Base-by-base conservation (phyloP, 2,329 filamentous ascomycete genomes). In the Sporothrix curviconia region DNA sequence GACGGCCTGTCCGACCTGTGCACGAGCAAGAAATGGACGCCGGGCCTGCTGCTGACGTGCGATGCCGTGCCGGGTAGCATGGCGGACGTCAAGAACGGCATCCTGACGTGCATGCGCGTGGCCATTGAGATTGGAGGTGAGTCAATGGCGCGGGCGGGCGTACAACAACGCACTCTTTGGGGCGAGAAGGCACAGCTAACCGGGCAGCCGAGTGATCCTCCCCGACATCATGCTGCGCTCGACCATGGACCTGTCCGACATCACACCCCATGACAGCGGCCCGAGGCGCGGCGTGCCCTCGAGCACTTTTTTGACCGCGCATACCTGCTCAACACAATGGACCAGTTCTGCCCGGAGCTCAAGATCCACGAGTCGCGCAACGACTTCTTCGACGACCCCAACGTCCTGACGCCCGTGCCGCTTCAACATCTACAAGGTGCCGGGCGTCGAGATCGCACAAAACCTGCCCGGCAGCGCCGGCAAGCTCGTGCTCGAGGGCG, bases 41-140 rank as follows among this genome's bases (percentile, higher is more conserved):
- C 68, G 1, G 72, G 71, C 4, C 63, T 78, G 37, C 65, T 78
- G 19, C 69, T 78, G 63, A 69, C 71, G 19, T 76, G 77, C 58
- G 71, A 72, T 17, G 67, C 72, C n/a, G 67, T 70, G 6, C 66
- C 71, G 2, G 77, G 75, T 3, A 75, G 73, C 4, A 63, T 78
- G n/a, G 73, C 69, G 6, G 69, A 72, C 53, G 71, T 77, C 17
- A 72, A 75, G 58, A 76, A 76, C 61, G 72, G 71, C n/a, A 66
- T 75, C 36, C 64, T 78, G 53, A 72, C 71, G 58, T 78, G 76
- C 64, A 64, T 78, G 22, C 70, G 75, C 43, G 71, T 74, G 53
- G 74, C 74, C 14, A 76, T 78, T 32, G 74, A 77, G 66, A 72
- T 75, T 42, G 76, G 76, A 55, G 76, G 76, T 70, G 60, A 63